phyloP scores from a whole-genome alignment of 2,329 filamentous ascomycete species.

The Macrophomina tecta region DNA sequence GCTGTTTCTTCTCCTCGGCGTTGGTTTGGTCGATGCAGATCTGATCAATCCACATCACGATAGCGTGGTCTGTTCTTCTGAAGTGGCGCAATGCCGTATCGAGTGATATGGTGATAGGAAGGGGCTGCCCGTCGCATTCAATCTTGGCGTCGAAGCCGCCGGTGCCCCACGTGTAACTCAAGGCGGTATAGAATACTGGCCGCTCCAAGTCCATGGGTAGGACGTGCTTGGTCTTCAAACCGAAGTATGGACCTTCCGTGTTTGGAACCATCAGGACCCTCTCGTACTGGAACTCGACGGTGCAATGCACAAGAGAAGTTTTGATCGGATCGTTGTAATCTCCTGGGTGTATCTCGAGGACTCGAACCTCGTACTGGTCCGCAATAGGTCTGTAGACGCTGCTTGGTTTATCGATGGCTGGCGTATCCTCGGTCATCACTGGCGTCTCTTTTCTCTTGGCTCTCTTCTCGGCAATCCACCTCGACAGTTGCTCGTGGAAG shows the following conservation, averaged over 20 bases:
- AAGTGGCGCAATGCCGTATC: slow-evolving; percentile 4
- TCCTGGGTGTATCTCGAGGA: slow-evolving; percentile 34
- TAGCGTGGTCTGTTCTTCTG: background rate
- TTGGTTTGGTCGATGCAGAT: slow-evolving; percentile 30
- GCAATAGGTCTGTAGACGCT: background rate
- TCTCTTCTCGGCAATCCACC: background rate
- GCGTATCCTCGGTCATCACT: too few relatives aligned
- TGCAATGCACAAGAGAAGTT: slow-evolving; percentile 33
- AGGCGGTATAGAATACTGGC: slow-evolving; percentile 35
- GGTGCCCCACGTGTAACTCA: slow-evolving; percentile 37
- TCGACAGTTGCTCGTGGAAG: background rate
- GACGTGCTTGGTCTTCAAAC: slow-evolving; percentile 33
- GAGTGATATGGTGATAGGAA: background rate
- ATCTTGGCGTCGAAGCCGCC: slow-evolving; percentile 32
- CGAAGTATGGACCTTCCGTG: slow-evolving; percentile 24
- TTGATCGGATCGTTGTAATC: slow-evolving; percentile 24
- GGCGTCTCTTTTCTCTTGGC: too few relatives aligned
- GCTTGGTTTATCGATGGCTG: too few relatives aligned
- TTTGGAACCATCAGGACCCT: background rate
- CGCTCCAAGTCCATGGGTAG: slow-evolving; percentile 30
- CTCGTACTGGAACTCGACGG: slow-evolving; percentile 34
- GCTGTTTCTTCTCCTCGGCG: slow-evolving; percentile 24
- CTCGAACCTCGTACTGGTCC: slow-evolving; percentile 32
- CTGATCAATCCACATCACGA: slow-evolving; percentile 29
- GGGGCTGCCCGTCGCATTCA: slow-evolving; percentile 20